Conservation (phyloP, 345 rosid species). For the Lepidium didymum region DNA sequence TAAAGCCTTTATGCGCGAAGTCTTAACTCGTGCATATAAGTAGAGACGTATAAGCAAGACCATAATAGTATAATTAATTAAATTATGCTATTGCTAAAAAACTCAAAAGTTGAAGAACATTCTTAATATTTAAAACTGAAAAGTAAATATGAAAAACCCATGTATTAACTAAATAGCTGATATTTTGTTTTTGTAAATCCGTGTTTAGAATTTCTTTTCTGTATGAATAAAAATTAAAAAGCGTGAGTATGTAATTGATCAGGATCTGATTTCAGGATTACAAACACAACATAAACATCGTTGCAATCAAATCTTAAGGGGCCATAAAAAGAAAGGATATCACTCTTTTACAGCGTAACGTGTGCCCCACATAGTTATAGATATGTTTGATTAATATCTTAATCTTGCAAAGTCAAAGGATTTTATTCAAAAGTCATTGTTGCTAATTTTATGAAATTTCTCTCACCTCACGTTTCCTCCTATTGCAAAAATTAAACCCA, state of each 20-base stretch:
- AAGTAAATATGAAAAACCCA: neutral
- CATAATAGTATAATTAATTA: neutral
- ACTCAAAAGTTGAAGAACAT: neutral
- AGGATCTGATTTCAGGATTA: neutral
- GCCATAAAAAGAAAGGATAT: neutral
- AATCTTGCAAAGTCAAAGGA: conserved; percentile 13
- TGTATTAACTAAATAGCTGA: neutral
- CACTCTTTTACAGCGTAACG: neutral
- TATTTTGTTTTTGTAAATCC: neutral
- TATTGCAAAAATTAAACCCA: neutral
- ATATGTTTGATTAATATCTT: conserved; percentile 1
- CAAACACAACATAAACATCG: neutral
- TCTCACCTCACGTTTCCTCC: conserved; percentile 9
- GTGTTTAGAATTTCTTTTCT: too few relatives aligned
- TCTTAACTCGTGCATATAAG: conserved; percentile 6
- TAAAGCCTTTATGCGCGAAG: neutral
- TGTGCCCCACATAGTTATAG: conserved; percentile 11
- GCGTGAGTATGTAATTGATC: too few relatives aligned
- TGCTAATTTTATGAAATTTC: neutral
- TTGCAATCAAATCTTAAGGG: neutral
- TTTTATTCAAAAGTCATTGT: conserved; percentile 6
- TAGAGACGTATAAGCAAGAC: neutral
- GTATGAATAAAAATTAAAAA: too few relatives aligned
- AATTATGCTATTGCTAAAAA: neutral
- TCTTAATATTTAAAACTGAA: neutral